phyloP scores from a whole-genome alignment of 2,329 filamentous ascomycete species.

The Mariannaea elegans region DNA sequence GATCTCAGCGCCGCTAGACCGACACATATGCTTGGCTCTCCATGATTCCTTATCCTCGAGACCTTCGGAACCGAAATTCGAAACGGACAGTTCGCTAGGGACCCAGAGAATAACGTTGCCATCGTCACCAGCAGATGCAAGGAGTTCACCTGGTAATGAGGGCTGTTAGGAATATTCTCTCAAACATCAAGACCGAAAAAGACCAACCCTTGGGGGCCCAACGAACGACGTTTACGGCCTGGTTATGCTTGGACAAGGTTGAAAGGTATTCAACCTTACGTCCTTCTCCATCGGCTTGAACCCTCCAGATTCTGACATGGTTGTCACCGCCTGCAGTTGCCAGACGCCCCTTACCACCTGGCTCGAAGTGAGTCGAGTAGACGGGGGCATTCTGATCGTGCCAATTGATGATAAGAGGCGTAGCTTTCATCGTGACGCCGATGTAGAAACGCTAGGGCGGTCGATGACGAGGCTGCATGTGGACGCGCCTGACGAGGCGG shows the following conservation, averaged over 20 bases:
- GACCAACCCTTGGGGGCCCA: constrained; percentile 91
- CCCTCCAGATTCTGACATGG: constrained; percentile 94
- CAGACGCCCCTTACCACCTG: constrained; percentile 86
- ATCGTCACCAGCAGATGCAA: constrained; percentile 96
- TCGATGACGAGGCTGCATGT: constrained; percentile 43
- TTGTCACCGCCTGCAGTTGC: constrained; percentile 97
- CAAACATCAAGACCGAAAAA: neutral
- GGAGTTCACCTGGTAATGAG: constrained; percentile 76
- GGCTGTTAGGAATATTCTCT: constrained; percentile 24
- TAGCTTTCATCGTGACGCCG: constrained; percentile 82
- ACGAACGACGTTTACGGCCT: constrained; percentile 96
- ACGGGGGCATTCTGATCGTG: constrained; percentile 97
- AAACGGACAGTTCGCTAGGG: constrained; percentile 78
- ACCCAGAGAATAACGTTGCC: constrained; percentile 98
- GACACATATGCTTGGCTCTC: constrained; percentile 97
- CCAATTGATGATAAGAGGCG: constrained; percentile 97
- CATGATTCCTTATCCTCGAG: constrained; percentile 96
- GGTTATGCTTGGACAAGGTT: constrained; percentile 91
- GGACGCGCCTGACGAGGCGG: constrained; percentile 32
- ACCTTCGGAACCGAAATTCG: constrained; percentile 81
- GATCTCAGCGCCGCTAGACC: constrained; percentile 93
- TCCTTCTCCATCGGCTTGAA: constrained; percentile 85
- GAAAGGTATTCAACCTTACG: constrained; percentile 91
- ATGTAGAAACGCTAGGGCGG: constrained; percentile 35
- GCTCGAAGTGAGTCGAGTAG: constrained; percentile 97